These are phyloP conservation scores for Penicillium sp. DNA, from an alignment of 2,329 filamentous ascomycete genomes.

Conservation along the genomic window DNA sequence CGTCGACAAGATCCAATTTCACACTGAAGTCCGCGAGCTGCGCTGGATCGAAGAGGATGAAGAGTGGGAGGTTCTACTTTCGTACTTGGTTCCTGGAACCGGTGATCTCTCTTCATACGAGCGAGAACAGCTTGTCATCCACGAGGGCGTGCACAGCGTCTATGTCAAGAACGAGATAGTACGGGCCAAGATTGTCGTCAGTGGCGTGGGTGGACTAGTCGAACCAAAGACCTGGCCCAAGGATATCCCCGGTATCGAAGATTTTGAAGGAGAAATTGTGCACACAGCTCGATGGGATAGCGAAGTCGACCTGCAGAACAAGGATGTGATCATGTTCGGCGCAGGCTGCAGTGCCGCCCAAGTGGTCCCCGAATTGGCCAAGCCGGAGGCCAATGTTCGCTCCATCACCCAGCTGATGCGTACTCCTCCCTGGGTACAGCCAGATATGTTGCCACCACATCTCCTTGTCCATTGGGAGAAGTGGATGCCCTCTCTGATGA, in stretches of 20 bases:
- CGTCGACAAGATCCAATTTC: conserved; percentile 59
- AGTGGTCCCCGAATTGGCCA: conserved; percentile 54
- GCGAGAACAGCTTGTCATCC: conserved; percentile 45
- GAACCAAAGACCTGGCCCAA: conserved; percentile 56
- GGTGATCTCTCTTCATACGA: conserved; percentile 56
- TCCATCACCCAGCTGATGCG: conserved; percentile 63
- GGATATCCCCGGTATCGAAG: conserved; percentile 54
- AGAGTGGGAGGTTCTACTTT: conserved; percentile 57
- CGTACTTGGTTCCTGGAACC: conserved; percentile 53
- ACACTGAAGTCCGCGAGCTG: conserved; percentile 57
- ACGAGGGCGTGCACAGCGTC: conserved; percentile 50
- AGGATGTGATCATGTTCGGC: conserved; percentile 60
- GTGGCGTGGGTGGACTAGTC: conserved; percentile 57
- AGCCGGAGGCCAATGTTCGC: conserved; percentile 52
- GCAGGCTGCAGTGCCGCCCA: conserved; percentile 62
- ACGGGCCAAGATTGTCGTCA: conserved; percentile 57
- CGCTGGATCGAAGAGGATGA: conserved; percentile 56
- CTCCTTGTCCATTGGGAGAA: conserved; percentile 49
- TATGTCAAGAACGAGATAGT: conserved; percentile 55
- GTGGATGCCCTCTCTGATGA: conserved; percentile 50
- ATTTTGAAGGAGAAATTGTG: conserved; percentile 58
- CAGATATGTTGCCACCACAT: conserved; percentile 40
- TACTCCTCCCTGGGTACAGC: conserved; percentile 59
- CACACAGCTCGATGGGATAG: conserved; percentile 61
- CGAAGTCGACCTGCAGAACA: conserved; percentile 54